phyloP scores from a whole-genome alignment of 768 basidiomycete genomes.

The Phylloporus sp. region DNA sequence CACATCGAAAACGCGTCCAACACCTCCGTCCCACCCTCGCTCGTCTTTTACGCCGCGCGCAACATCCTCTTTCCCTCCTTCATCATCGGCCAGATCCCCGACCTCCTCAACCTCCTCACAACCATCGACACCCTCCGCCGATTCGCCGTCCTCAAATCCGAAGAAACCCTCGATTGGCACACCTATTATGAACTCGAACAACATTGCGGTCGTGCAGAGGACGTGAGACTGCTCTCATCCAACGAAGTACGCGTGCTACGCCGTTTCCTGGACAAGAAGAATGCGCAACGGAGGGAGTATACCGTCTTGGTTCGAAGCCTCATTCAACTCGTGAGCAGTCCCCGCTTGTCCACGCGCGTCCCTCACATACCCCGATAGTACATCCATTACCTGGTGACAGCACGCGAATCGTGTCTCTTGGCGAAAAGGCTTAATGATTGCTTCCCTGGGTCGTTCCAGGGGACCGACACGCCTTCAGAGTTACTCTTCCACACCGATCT shows the following conservation, averaged over 20 bases:
- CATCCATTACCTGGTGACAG: conserved; percentile 26
- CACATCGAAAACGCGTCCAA: not conserved
- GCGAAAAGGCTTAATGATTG: conserved; percentile 20
- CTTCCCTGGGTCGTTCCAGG: conserved; percentile 26
- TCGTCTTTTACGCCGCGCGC: conserved; percentile 26
- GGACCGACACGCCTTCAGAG: conserved; percentile 11
- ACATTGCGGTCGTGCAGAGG: not conserved
- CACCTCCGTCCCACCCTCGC: conserved; percentile 7
- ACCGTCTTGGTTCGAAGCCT: conserved; percentile 20
- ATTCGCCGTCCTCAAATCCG: conserved; percentile 12
- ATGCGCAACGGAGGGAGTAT: conserved; percentile 20
- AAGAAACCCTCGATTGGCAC: conserved; percentile 25
- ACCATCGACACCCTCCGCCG: conserved; percentile 22
- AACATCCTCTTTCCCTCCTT: conserved; percentile 29
- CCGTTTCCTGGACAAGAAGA: conserved; percentile 10
- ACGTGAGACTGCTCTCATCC: conserved; percentile 16
- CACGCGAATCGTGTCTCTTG: conserved; percentile 25
- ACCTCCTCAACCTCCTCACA: conserved; percentile 23
- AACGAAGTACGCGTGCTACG: conserved; percentile 13
- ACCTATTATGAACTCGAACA: conserved; percentile 16
- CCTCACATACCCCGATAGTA: no score
- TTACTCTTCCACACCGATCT: conserved; percentile 23
- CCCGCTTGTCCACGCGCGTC: no score
- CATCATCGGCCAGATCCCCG: conserved; percentile 29
- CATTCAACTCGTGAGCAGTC: conserved; percentile 17